A percentile compares a stretch with the other conserved stretches of the same genome.
phyloP scores from a whole-genome alignment of 2,329 filamentous ascomycete genomes.

The Venturia carpophila region DNA sequence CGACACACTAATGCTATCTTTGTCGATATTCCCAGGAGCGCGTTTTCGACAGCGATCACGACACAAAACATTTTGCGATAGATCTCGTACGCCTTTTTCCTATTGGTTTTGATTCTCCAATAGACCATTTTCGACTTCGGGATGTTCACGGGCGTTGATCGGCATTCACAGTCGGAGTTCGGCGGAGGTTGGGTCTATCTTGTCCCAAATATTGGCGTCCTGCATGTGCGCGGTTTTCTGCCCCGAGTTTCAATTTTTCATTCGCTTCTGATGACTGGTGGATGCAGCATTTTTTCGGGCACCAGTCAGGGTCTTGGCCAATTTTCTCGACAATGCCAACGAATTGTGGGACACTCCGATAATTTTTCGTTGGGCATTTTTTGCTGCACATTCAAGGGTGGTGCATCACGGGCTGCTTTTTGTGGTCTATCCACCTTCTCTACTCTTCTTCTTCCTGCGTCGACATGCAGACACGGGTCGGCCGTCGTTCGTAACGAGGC shows the following conservation, averaged over 20 bases:
- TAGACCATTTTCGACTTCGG: conserved; percentile 16
- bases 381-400: background rate
- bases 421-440: background rate
- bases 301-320: background rate
- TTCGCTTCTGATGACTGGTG: background rate
- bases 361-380: conserved; percentile 6
- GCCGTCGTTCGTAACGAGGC: background rate
- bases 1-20: conserved; percentile 4
- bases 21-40: conserved; percentile 3
- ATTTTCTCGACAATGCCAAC: background rate
- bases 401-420: background rate
- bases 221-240: conserved; percentile 9
- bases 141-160: conserved; percentile 6
- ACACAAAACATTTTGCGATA: conserved; percentile 10
- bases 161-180: background rate
- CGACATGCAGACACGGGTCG: background rate
- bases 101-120: conserved; percentile 12
- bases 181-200: background rate
- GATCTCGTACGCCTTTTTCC: background rate
- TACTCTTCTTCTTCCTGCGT: background rate
- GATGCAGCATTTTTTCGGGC: background rate
- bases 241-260: conserved; percentile 1
- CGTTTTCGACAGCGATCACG: background rate
- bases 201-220: background rate
- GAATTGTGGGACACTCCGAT: background rate